Conservation (phyloP, 1,284 basidiomycete species). For the Tranzscheliella williamsii region DNA sequence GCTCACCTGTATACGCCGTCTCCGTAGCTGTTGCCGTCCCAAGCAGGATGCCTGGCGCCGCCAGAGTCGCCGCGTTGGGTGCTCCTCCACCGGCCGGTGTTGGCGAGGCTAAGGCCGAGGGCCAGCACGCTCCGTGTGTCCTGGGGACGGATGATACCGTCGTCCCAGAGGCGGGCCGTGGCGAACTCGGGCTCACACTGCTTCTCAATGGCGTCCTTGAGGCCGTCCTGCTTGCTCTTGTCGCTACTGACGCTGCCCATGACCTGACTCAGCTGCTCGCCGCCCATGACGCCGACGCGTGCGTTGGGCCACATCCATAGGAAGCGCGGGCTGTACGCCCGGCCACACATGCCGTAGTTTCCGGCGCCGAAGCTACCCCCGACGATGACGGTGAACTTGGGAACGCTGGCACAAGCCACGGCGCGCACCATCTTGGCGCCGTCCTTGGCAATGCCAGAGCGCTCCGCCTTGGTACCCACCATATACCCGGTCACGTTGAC, state of each 20-base stretch:
- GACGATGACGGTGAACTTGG: conserved; percentile 90
- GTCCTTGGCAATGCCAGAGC: conserved; percentile 93
- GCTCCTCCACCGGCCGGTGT: conserved; percentile 52
- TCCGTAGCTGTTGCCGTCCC: conserved; percentile 51
- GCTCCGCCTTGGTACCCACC: conserved; percentile 91
- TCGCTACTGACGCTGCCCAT: conserved; percentile 78
- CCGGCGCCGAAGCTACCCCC: conserved; percentile 93
- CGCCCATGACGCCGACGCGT: conserved; percentile 95
- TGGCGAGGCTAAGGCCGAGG: conserved; percentile 75
- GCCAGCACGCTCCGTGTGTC: conserved; percentile 87
- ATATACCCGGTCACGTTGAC: conserved; percentile 90
- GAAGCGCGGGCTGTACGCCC: conserved; percentile 85
- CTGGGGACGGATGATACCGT: conserved; percentile 87
- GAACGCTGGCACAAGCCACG: conserved; percentile 89
- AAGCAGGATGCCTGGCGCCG: conserved; percentile 43
- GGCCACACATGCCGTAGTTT: conserved; percentile 69
- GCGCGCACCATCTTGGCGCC: conserved; percentile 97
- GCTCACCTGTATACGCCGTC: conserved; percentile 34
- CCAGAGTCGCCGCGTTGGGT: conserved; percentile 22
- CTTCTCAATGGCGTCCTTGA: conserved; percentile 80
- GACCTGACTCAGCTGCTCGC: conserved; percentile 84
- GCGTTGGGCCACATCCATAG: conserved; percentile 98
- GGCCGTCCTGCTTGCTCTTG: conserved; percentile 59
- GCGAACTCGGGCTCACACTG: conserved; percentile 86
- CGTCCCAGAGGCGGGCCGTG: conserved; percentile 88